Evolutionary conservation across 306 rosid species (phyloP).

Genomic region (Aeschynomene evenia): DNA sequence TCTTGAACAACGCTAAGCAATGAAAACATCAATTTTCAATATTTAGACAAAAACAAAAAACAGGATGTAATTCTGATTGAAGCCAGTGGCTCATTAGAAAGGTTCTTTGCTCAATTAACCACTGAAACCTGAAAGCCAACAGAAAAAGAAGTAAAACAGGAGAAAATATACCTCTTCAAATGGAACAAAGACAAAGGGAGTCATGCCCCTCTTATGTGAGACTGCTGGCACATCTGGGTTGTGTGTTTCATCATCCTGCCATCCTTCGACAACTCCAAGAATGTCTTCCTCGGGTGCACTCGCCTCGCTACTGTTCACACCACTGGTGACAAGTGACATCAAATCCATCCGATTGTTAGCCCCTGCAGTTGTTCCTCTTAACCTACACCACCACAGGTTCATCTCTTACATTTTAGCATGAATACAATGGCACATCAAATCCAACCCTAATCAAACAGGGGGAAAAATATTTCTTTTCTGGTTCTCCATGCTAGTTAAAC

Average conservation of each 20-base stretch:
- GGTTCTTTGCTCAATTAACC: slow-evolving; percentile 8
- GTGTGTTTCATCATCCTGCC: slow-evolving; percentile 97
- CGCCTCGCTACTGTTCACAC: slow-evolving; percentile 66
- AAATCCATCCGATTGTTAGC: slow-evolving; percentile 95
- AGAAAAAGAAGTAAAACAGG: slow-evolving; percentile 2
- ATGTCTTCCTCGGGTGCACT: slow-evolving; percentile 66
- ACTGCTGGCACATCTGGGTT: slow-evolving; percentile 94
- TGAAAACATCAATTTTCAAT: background rate
- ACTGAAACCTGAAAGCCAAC: background rate
- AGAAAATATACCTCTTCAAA: slow-evolving; percentile 67
- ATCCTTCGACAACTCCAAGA: slow-evolving; percentile 83
- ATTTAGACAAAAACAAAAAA: slow-evolving; percentile 3
- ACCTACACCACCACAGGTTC: slow-evolving; percentile 42
- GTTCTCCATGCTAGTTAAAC: slow-evolving; percentile 14
- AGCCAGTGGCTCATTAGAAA: background rate
- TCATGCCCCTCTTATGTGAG: slow-evolving; percentile 83
- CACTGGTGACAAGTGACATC: slow-evolving; percentile 86
- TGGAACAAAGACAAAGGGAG: slow-evolving; percentile 84
- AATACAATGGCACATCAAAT: slow-evolving; percentile 11
- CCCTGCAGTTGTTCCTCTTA: slow-evolving; percentile 78
- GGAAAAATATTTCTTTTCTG: background rate
- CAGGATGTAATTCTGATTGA: background rate
- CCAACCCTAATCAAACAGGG: slow-evolving; percentile 7
- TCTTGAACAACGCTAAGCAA: background rate
- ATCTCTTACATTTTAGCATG: too few species aligned